phyloP scores from a whole-genome alignment of 2,329 filamentous ascomycete species.

The Rhinocladiella similis region DNA sequence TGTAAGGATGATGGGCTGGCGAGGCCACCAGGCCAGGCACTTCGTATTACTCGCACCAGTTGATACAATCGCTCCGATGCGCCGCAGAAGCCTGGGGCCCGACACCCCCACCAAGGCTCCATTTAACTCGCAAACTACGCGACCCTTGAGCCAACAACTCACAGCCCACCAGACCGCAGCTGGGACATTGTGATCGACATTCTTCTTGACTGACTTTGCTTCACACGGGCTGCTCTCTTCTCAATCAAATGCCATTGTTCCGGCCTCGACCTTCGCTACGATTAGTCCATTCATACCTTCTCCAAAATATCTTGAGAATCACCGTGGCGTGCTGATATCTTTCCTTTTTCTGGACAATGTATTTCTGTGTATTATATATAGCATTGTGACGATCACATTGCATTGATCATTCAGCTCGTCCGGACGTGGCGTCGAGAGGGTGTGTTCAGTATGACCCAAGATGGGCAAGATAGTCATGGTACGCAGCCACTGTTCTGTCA shows the following conservation, averaged over 20 bases:
- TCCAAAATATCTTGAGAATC: too few relatives aligned
- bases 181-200: slow-evolving; percentile 42
- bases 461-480: slow-evolving; percentile 20
- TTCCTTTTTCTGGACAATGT: not conserved
- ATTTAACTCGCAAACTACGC: too few relatives aligned
- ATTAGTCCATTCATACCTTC: not conserved
- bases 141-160: not conserved
- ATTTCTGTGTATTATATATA: not conserved
- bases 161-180: slow-evolving; percentile 32
- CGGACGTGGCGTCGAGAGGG: slow-evolving; percentile 4
- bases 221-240: slow-evolving; percentile 3
- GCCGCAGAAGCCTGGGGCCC: too few relatives aligned
- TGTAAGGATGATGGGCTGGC: too few relatives aligned
- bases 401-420: slow-evolving; percentile 12
- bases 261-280: not conserved
- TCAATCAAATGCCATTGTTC: slow-evolving; percentile 1
- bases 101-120: too few relatives aligned
- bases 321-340: not conserved
- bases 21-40: too few relatives aligned
- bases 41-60: too few relatives aligned
- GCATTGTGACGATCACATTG: slow-evolving; percentile 16
- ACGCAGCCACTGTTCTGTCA: slow-evolving; percentile 3
- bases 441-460: slow-evolving; percentile 21
- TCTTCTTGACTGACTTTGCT: slow-evolving; percentile 3
- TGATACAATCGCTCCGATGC: too few relatives aligned